Base-by-base conservation (phyloP, 163 green algal genomes). In the Volvox carteri region DNA sequence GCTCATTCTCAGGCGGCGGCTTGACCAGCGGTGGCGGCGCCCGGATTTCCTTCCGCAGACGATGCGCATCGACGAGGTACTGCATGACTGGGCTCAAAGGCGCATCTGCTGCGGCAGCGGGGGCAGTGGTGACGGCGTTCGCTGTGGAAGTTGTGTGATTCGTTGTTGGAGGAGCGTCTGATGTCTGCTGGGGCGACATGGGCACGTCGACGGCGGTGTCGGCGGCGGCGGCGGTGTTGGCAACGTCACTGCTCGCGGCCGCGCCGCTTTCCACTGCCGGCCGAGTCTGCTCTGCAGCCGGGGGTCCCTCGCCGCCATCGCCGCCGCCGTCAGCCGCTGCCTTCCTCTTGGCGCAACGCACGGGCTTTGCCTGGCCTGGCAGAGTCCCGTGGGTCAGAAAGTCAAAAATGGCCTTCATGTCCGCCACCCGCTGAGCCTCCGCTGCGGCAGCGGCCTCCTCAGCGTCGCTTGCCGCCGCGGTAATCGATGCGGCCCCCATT, bases 361-460 rank as follows among this genome's bases (percentile, higher is more conserved):
- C 79, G 48, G 39, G 42, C 46, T 23, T n/a, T 30, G 25, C n/a
- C 39, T 78, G 62, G 8, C 44, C 81, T 4, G 68, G 39, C 4
- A 60, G 12, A 18, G 70, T 89, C 42, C 84, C 84, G 46, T 89
- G 84, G 50, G 70, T 83, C 30, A 89, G 16, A 73, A 76, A 89
- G 70, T 67, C 41, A 67, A 89, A 89, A n/a, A 89, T 60, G 68
- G 84, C 84, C 70, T 84, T 83, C 68, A 89, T 75, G 37, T 89
- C 84, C 39, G 84, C 68, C 23, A 84, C 52, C 5, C 50, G 39
- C 52, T 50, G 52, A 28, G 68, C 70, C 84, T 58, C 48, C 1
- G 78, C 56, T 4, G 37, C 54, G 28, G 56, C 56, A 19, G 44
- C 60, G 1, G 30, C 62, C 0, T 48, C 30, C 0, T 42, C 37